Percentiles rank a stretch among this genome's conserved stretches.
phyloP scores from a whole-genome alignment of 225 moss, liverwort and hornwort genomes.

The Asterella californica region DNA sequence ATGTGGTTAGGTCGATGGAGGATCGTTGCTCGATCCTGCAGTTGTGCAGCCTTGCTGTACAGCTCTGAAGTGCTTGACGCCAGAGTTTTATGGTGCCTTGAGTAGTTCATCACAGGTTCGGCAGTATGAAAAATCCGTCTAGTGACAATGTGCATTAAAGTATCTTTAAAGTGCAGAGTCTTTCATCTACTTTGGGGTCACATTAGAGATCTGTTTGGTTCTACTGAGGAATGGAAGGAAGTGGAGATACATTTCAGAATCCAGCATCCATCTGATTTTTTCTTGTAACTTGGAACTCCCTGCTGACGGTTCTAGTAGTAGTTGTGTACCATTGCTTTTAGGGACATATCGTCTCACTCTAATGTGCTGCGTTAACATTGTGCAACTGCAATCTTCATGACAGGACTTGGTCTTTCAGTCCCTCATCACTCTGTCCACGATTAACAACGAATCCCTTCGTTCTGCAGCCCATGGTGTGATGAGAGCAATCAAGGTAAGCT shows the following conservation, averaged over 20 bases:
- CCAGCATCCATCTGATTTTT: not conserved
- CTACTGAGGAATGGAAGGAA: not conserved
- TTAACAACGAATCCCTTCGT: constrained; percentile 32
- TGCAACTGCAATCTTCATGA: not conserved
- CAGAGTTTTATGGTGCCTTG: constrained; percentile 57
- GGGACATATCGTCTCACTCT: not conserved
- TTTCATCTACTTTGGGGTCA: no score
- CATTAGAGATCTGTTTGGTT: no score
- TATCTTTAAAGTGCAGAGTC: not conserved
- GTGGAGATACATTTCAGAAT: not conserved
- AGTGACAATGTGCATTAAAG: not conserved
- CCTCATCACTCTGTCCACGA: constrained; percentile 31
- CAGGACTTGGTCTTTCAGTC: constrained; percentile 45
- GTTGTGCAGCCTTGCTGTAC: constrained; percentile 70
- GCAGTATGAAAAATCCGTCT: not conserved
- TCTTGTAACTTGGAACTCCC: not conserved
- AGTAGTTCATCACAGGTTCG: constrained; percentile 53
- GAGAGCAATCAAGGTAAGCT: constrained; percentile 35
- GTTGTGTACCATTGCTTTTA: not conserved
- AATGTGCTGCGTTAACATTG: not conserved
- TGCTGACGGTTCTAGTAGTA: not conserved
- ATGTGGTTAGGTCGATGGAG: constrained; percentile 59
- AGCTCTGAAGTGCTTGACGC: constrained; percentile 66
- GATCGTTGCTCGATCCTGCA: constrained; percentile 62
- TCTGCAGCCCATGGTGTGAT: constrained; percentile 32